Evolutionary conservation across 208 protist species (phyloP).

Genomic region (Porcisia deanei): DNA sequence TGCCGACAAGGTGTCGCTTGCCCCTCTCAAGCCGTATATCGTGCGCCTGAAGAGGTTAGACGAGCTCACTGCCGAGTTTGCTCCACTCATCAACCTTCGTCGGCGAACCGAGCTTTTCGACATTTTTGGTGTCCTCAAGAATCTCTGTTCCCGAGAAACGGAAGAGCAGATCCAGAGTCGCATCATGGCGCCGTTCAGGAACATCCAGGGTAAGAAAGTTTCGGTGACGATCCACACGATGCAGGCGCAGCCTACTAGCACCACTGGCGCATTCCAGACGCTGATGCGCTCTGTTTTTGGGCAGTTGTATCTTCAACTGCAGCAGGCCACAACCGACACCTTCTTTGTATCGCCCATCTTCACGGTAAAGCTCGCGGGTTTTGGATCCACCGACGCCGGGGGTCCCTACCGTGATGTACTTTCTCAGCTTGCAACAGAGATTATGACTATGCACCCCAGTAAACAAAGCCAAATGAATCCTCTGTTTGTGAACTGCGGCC

Average conservation of each 20-base stretch:
- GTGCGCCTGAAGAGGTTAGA: constrained; percentile 73
- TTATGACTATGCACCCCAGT: constrained; percentile 86
- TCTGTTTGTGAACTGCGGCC: constrained; percentile 81
- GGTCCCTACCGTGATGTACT: constrained; percentile 92
- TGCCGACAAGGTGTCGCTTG: constrained; percentile 51
- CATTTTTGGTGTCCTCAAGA: constrained; percentile 79
- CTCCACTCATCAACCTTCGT: constrained; percentile 76
- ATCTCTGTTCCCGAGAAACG: constrained; percentile 69
- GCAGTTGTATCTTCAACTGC: constrained; percentile 86
- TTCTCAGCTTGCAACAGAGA: constrained; percentile 85
- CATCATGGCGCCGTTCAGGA: constrained; percentile 82
- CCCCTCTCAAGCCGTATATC: constrained; percentile 69
- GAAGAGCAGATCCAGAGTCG: constrained; percentile 75
- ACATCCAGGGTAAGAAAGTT: constrained; percentile 61
- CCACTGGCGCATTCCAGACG: constrained; percentile 61
- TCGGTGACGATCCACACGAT: constrained; percentile 88
- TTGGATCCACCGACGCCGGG: constrained; percentile 89
- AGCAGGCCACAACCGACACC: constrained; percentile 56
- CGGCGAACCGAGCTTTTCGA: constrained; percentile 79
- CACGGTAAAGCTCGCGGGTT: constrained; percentile 86
- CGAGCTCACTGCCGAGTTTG: constrained; percentile 67
- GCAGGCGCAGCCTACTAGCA: constrained; percentile 65
- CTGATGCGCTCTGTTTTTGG: constrained; percentile 87
- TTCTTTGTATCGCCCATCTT: constrained; percentile 91
- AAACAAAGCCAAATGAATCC: constrained; percentile 86